Conservation (phyloP, 805 yeast species). For the Starmerella davenportii region DNA sequence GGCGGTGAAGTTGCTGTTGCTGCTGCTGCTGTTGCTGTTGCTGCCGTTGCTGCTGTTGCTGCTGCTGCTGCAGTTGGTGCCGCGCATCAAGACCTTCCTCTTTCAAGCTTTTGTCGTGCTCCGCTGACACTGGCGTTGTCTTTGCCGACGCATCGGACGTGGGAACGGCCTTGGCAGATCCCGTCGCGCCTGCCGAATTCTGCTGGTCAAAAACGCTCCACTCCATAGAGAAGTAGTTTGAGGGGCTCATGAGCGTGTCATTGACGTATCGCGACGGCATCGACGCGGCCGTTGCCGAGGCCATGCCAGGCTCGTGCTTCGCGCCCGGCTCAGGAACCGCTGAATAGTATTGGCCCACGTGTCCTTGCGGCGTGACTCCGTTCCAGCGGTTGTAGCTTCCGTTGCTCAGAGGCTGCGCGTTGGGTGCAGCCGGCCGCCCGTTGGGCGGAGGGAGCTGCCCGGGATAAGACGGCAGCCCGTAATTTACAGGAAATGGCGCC, state of each 20-base stretch:
- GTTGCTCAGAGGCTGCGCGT: neutral
- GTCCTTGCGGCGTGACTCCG: too few relatives aligned
- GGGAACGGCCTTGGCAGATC: conserved; percentile 1
- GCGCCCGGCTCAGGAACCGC: too few relatives aligned
- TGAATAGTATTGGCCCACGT: too few relatives aligned
- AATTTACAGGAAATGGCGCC: neutral
- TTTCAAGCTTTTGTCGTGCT: neutral
- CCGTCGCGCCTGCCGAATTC: neutral
- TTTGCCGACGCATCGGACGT: too few relatives aligned
- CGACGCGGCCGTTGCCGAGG: conserved; percentile 31
- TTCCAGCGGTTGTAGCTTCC: neutral
- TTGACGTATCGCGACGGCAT: conserved; percentile 53
- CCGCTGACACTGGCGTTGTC: neutral
- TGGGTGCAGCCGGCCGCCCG: too few relatives aligned
- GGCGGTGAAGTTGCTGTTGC: neutral
- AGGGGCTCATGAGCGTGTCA: conserved; percentile 67
- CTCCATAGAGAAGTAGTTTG: conserved; percentile 48
- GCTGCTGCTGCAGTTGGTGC: conserved; percentile 1
- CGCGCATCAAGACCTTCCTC: neutral
- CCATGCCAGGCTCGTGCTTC: conserved; percentile 50
- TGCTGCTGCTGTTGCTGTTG: conserved; percentile 2
- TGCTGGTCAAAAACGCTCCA: conserved; percentile 28
- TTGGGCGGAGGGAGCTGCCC: too few relatives aligned
- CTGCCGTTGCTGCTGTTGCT: conserved; percentile 4
- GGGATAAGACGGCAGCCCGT: neutral